phyloP scores from a whole-genome alignment of 345 rosid genomes.

The Sapria himalayana region DNA sequence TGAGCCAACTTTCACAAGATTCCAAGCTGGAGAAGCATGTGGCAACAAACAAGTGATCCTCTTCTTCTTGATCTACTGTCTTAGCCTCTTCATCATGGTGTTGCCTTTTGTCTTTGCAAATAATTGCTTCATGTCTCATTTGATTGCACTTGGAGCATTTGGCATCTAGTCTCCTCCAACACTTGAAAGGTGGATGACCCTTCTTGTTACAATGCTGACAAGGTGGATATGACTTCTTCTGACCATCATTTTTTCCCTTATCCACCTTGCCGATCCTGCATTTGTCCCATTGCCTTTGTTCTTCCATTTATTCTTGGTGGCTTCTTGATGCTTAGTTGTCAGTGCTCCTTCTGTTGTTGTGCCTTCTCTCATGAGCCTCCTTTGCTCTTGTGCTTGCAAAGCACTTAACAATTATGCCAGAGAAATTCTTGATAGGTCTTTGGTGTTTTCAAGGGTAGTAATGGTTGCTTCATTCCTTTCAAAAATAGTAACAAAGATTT shows the following conservation, averaged over 20 bases:
- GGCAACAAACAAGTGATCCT: neutral
- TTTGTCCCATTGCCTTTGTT: neutral
- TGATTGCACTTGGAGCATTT: neutral
- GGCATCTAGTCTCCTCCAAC: slow-evolving; percentile 4
- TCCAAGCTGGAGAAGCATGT: neutral
- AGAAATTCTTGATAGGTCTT: neutral
- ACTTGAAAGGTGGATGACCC: neutral
- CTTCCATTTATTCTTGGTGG: neutral
- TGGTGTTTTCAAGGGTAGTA: neutral
- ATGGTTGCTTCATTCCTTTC: neutral
- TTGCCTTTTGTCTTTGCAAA: neutral
- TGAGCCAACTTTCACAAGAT: neutral
- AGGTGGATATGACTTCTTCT: neutral
- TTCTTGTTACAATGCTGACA: slow-evolving; percentile 1
- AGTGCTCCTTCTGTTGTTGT: neutral
- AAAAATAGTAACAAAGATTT: neutral
- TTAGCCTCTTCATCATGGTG: neutral
- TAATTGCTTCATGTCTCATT: neutral
- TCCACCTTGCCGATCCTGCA: neutral
- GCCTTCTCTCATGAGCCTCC: neutral
- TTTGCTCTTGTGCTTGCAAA: neutral
- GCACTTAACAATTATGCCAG: neutral
- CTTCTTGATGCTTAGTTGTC: neutral
- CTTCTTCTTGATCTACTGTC: neutral
- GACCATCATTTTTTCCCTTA: neutral